Evolutionary conservation across 1,284 basidiomycete genomes (phyloP).

Genomic region (Boletus smithii): DNA sequence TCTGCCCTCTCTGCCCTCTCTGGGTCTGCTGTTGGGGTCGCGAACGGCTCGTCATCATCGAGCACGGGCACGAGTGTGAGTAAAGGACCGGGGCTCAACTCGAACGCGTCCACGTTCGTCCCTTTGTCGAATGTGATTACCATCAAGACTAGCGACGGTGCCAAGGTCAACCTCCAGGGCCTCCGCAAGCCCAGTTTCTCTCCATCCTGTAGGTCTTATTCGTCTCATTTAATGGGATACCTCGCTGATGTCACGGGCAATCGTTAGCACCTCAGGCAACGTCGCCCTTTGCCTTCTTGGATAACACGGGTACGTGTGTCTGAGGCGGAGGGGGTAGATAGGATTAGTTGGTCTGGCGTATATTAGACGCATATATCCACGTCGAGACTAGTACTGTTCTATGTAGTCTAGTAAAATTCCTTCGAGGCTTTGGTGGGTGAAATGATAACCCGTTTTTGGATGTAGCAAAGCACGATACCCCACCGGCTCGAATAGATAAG

Average conservation of each 20-base stretch:
- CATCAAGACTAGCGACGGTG: constrained; percentile 24
- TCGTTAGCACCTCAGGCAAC: constrained; percentile 23
- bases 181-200: constrained; percentile 22
- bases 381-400: background rate
- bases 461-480: no score
- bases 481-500: no score
- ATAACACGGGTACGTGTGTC: constrained; percentile 18
- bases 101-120: constrained; percentile 26
- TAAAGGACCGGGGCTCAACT: constrained; percentile 17
- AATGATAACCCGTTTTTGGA: no score
- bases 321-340: background rate
- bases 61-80: background rate
- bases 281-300: constrained; percentile 29
- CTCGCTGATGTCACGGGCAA: constrained; percentile 3
- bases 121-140: constrained; percentile 16
- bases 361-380: background rate
- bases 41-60: background rate
- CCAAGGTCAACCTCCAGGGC: constrained; percentile 12
- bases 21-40: background rate
- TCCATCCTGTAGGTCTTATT: constrained; percentile 21
- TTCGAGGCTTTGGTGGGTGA: no score
- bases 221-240: background rate
- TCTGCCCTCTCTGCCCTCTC: constrained; percentile 1
- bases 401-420: no score
- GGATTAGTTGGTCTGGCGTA: background rate